Percentiles rank a stretch among this genome's conserved stretches.
Conservation (phyloP, 2,329 filamentous ascomycete genomes). For the Diaporthe caulivora region DNA sequence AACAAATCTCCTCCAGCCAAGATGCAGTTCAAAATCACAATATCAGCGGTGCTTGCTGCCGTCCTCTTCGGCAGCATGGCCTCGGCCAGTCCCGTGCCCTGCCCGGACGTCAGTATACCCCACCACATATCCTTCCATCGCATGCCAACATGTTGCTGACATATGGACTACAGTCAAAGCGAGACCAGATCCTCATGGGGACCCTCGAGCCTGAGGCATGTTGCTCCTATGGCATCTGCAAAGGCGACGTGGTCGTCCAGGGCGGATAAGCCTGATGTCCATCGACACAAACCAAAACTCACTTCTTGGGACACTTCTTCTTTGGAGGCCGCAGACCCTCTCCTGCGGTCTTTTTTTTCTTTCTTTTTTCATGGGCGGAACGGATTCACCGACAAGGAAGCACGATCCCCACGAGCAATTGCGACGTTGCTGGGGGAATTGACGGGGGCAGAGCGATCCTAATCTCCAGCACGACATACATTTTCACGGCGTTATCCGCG, state of each 20-base stretch:
- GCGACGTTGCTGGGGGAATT: slow-evolving; percentile 26
- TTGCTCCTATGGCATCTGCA: slow-evolving; percentile 40
- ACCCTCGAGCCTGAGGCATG: slow-evolving; percentile 36
- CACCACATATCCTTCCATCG: neutral
- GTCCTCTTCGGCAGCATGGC: slow-evolving; percentile 35
- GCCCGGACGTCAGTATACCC: slow-evolving; percentile 37
- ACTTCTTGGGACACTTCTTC: too few relatives aligned
- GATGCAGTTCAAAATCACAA: slow-evolving; percentile 32
- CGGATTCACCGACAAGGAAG: slow-evolving; percentile 16
- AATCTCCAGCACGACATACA: slow-evolving; percentile 27
- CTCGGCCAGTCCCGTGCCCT: slow-evolving; percentile 36
- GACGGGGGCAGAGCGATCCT: slow-evolving; percentile 28
- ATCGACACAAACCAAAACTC: neutral
- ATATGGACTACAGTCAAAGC: slow-evolving; percentile 18
- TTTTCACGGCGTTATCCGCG: slow-evolving; percentile 31
- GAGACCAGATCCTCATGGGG: slow-evolving; percentile 39
- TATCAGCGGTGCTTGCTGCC: slow-evolving; percentile 33
- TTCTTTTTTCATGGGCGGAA: neutral
- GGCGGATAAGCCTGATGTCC: slow-evolving; percentile 30
- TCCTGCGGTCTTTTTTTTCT: neutral
- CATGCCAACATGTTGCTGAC: neutral
- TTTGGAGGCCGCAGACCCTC: slow-evolving; percentile 1
- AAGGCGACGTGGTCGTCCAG: slow-evolving; percentile 39
- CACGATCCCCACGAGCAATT: slow-evolving; percentile 16
- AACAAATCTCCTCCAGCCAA: neutral